Conservation (phyloP, 306 rosid species). For the Cucurbita pepo region DNA sequence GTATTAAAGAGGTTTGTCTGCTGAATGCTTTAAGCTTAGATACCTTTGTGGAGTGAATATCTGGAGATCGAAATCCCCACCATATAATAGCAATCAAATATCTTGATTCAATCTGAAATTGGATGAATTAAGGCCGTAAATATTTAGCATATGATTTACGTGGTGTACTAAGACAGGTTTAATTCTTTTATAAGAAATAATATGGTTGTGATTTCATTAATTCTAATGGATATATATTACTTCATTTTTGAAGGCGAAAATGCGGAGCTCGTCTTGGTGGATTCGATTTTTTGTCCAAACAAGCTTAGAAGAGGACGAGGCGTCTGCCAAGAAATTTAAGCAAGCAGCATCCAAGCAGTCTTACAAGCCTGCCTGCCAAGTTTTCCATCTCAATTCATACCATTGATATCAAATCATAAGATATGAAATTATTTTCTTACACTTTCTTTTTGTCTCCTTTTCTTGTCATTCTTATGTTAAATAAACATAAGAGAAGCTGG, state of each 20-base stretch:
- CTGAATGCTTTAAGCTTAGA: not conserved
- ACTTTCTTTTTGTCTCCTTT: conserved; percentile 2
- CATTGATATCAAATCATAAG: conserved; percentile 23
- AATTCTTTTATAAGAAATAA: not conserved
- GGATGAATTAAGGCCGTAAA: not conserved
- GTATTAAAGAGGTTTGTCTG: not conserved
- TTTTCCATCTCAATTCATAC: conserved; percentile 64
- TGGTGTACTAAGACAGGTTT: not conserved
- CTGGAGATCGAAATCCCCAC: not conserved
- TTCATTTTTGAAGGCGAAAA: conserved; percentile 55
- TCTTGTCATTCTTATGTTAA: conserved; percentile 5
- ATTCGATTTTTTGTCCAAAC: conserved; percentile 41
- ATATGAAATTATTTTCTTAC: conserved; percentile 7
- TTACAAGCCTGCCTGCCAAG: conserved; percentile 59
- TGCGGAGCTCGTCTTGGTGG: conserved; percentile 88
- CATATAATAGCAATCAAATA: not conserved
- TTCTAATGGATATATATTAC: not conserved
- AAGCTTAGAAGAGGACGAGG: conserved; percentile 54
- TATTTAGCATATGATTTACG: not conserved
- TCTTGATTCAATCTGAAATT: not conserved
- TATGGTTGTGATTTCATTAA: not conserved
- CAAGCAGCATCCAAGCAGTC: conserved; percentile 44
- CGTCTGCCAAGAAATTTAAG: conserved; percentile 46
- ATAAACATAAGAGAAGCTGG: not conserved
- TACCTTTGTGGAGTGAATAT: not conserved